A percentile compares a stretch with the other conserved stretches of the same genome.
Evolutionary conservation across 1,284 basidiomycete species (phyloP).

Genomic region (Cryptococcus sp.): DNA sequence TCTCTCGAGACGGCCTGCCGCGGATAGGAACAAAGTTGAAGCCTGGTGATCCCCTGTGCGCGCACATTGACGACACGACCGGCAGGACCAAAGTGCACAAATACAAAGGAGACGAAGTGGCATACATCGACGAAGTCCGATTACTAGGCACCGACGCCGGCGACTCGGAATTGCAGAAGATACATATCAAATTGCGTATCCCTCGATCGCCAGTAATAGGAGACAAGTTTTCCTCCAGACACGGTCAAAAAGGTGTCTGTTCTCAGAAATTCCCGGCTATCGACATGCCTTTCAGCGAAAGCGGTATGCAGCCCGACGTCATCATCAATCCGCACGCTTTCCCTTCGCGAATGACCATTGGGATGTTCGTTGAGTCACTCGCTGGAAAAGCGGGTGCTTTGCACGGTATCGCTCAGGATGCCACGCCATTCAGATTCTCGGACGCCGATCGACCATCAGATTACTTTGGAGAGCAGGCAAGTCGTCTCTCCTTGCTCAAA

Average conservation of each 20-base stretch:
- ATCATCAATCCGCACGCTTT: slow-evolving; percentile 99
- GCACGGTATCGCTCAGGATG: slow-evolving; percentile 97
- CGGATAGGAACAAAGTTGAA: slow-evolving; percentile 70
- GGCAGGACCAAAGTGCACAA: slow-evolving; percentile 83
- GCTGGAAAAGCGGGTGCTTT: slow-evolving; percentile 98
- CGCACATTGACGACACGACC: slow-evolving; percentile 84
- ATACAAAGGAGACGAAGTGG: slow-evolving; percentile 95
- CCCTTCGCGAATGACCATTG: slow-evolving; percentile 99
- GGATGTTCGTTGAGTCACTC: slow-evolving; percentile 99
- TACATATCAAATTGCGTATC: slow-evolving; percentile 91
- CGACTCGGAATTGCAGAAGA: slow-evolving; percentile 85
- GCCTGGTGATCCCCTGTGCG: slow-evolving; percentile 75
- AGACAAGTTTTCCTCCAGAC: slow-evolving; percentile 98
- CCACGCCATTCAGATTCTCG: slow-evolving; percentile 95
- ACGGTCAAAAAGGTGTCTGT: slow-evolving; percentile 99
- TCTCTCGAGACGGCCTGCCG: slow-evolving; percentile 86
- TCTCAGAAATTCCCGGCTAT: slow-evolving; percentile 98
- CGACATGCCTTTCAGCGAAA: slow-evolving; percentile 99
- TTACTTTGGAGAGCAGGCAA: slow-evolving; percentile 90
- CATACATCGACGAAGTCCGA: slow-evolving; percentile 89
- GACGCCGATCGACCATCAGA: slow-evolving; percentile 94
- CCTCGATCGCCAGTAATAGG: slow-evolving; percentile 96
- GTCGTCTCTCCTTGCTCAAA: background rate
- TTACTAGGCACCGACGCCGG: slow-evolving; percentile 85
- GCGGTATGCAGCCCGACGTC: slow-evolving; percentile 97